Evolutionary conservation across 2,329 filamentous ascomycete genomes (phyloP).

Genomic region (Cercospora sp.): DNA sequence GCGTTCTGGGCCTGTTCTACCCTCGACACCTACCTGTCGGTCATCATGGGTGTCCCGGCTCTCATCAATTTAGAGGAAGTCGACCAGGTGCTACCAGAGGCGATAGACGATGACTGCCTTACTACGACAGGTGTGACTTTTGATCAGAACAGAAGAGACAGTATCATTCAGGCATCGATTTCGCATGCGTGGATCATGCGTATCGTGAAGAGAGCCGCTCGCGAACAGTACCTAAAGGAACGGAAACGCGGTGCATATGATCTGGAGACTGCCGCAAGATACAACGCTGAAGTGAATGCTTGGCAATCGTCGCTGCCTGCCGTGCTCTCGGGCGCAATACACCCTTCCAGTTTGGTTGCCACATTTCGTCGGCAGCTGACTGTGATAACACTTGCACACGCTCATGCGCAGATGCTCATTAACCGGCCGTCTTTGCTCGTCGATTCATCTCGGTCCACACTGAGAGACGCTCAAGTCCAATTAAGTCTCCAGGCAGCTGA

Average conservation of each 20-base stretch:
- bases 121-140: conserved; percentile 11
- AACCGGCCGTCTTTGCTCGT: conserved; percentile 56
- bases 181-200: conserved; percentile 34
- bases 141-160: conserved; percentile 33
- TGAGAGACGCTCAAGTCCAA: conserved; percentile 42
- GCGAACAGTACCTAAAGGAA: conserved; percentile 32
- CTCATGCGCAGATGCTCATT: conserved; percentile 58
- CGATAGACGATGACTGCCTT: conserved; percentile 37
- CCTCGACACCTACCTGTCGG: conserved; percentile 42
- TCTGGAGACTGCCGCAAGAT: conserved; percentile 40
- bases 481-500: conserved; percentile 53
- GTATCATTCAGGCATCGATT: conserved; percentile 36
- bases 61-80: conserved; percentile 40
- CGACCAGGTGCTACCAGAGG: conserved; percentile 33
- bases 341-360: conserved; percentile 48
- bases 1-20: conserved; percentile 44
- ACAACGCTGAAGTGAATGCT: conserved; percentile 44
- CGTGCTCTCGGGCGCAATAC: conserved; percentile 47
- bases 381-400: conserved; percentile 56
- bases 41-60: conserved; percentile 42
- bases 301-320: conserved; percentile 51
- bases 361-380: conserved; percentile 56
- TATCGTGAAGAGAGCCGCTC: conserved; percentile 34
- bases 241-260: conserved; percentile 26
- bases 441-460: conserved; percentile 22